Conservation (phyloP, 352 stramenopile genomes). For the Thalassiosira mediterranea region DNA sequence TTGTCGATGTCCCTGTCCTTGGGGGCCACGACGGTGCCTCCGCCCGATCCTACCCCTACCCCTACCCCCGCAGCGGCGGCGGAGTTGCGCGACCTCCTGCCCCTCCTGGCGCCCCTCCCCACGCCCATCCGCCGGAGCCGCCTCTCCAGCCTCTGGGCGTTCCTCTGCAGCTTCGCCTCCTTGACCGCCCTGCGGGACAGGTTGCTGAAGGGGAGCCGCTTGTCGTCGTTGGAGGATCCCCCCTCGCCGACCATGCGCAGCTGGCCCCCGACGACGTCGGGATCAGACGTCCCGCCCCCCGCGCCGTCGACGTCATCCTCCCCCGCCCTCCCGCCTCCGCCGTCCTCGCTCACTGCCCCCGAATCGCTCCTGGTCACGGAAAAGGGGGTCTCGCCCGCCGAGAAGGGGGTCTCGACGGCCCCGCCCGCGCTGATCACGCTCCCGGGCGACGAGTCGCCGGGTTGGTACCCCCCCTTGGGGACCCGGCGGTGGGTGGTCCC, state of each 20-base stretch:
- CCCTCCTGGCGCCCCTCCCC: slow-evolving; percentile 42
- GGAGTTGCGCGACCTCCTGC: slow-evolving; percentile 9
- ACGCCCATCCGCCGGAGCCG: slow-evolving; percentile 43
- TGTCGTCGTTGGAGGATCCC: slow-evolving; percentile 9
- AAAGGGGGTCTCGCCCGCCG: slow-evolving; percentile 34
- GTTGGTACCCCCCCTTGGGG: slow-evolving; percentile 17
- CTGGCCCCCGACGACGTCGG: slow-evolving; percentile 26
- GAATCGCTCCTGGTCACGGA: too few species aligned
- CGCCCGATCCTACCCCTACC: too few species aligned
- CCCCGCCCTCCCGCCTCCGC: slow-evolving; percentile 15
- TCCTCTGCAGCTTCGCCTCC: slow-evolving; percentile 47
- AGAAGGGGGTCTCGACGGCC: slow-evolving; percentile 32
- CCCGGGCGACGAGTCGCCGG: slow-evolving; percentile 55
- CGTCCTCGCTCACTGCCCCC: slow-evolving; percentile 48
- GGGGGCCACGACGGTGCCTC: too few species aligned
- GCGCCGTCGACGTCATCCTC: neutral
- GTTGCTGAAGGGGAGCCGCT: slow-evolving; percentile 38
- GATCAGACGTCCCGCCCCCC: too few species aligned
- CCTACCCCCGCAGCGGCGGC: too few species aligned
- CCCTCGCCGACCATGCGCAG: slow-evolving; percentile 16
- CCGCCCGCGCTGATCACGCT: slow-evolving; percentile 50
- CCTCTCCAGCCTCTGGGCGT: slow-evolving; percentile 50
- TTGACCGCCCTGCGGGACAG: slow-evolving; percentile 43
- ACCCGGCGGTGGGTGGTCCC: neutral
- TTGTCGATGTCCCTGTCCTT: slow-evolving; percentile 51